phyloP scores from a whole-genome alignment of 129 eudicot species.

The Helianthus annuus region HanXRQr2.0-SUNRISE NC_035442.2:3063117-3063616 shows the following conservation, averaged over 20 bases:
- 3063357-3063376: constrained; percentile 33
- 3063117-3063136: constrained; percentile 82
- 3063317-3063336: not conserved
- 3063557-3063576: constrained; percentile 10
- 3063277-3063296: constrained; percentile 16
- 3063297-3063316: constrained; percentile 8
- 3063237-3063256: constrained; percentile 18
- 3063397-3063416: constrained; percentile 36
- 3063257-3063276: not conserved
- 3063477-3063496: constrained; percentile 39
- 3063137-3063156: constrained; percentile 91
- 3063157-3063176: constrained; percentile 79
- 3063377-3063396: constrained; percentile 41
- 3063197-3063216: constrained; percentile 82
- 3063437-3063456: constrained; percentile 16
- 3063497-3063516: constrained; percentile 56
- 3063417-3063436: constrained; percentile 22
- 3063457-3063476: not conserved
- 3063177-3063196: constrained; percentile 92
- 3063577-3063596: not conserved
- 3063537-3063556: not conserved
- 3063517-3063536: constrained; percentile 6
- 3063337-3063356: not conserved
- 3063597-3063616: constrained; percentile 14
- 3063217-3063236: constrained; percentile 56